Evolutionary conservation across 176 grass and related monocot genomes (phyloP), one percentile per base, ranked within the genome.

Genomic region (Aegilops umbellulata): DNA sequence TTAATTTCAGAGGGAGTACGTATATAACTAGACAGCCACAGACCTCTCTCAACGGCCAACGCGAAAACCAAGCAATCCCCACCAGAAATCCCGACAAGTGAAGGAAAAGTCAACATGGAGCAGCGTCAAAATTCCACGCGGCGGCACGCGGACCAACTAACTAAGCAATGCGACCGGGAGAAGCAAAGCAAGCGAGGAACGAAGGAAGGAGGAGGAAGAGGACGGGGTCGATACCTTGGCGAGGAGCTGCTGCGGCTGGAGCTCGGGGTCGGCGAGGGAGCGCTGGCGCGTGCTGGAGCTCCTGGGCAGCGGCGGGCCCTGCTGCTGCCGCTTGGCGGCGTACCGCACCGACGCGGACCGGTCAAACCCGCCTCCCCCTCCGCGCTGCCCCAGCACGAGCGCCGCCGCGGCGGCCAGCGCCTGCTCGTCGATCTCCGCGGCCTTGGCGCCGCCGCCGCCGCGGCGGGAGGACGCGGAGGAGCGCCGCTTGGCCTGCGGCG

Each of bases 261-360:
- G 86, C 26, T 94, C 77, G 60, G 90, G 90, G 91, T 99, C 97
- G 23, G 94, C 85, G 17, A 94, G 79, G 23, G 87, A 94, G 70
- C 92, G 87, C 24, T 92, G 94, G 39, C 97, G 92, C 58, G 94
- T 91, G 88, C 97, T 99, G 81, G 88, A 91, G 90, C 97, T 99
- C 85, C 97, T 80, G 4, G 94, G 86, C 57, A 99, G 89, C 79
- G 86, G 79, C 86, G 39, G 90, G 41, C 80, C 88, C 90, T 86
- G 87, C 78, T 75, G 42, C 65, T 93, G 88, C 27, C 92, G 72
- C 76, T 85, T 90, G 36, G 83, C 91, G 35, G 85, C 88, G 42
- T 88, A 86, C 72, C 97, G 86, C 69, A 99, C 49, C 39, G 97
- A 99, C 30, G 92, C 60, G 10, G 97, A 99, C 60, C 97, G 88